These are phyloP conservation scores for Choiromyces venosus DNA, from an alignment of 495 filamentous ascomycete species.

Conservation along the genomic window DNA sequence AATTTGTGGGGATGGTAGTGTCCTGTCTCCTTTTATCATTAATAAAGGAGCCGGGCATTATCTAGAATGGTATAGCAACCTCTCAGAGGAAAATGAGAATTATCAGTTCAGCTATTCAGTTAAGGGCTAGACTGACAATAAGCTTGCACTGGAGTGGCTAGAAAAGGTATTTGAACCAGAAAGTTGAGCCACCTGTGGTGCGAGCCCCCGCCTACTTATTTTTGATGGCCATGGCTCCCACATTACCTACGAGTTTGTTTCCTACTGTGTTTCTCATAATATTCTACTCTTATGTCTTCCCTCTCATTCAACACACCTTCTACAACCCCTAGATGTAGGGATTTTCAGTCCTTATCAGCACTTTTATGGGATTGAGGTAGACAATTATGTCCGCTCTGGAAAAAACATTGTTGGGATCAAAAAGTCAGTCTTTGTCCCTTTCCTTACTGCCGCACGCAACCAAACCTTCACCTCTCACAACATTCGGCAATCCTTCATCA, in stretches of 20 bases:
- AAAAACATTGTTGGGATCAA: not conserved
- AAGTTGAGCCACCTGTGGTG: too few species aligned
- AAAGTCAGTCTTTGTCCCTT: conserved; percentile 9
- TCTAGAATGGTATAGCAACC: conserved; percentile 3
- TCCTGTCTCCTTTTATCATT: conserved; percentile 11
- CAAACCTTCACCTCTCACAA: too few species aligned
- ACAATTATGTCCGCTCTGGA: conserved; percentile 1
- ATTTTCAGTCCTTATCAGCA: conserved; percentile 5
- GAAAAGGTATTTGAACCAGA: not conserved
- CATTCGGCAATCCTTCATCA: too few species aligned
- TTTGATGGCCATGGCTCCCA: conserved; percentile 17
- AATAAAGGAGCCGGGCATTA: conserved; percentile 10
- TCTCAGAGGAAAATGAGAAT: too few species aligned
- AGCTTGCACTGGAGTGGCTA: not conserved
- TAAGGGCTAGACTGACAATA: not conserved
- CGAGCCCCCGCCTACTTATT: conserved; percentile 7
- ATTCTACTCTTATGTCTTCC: not conserved
- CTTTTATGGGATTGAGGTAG: conserved; percentile 5
- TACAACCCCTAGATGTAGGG: conserved; percentile 11
- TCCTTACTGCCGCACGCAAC: too few species aligned
- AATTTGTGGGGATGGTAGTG: conserved; percentile 9
- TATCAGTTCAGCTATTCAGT: not conserved
- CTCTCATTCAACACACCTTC: conserved; percentile 6
- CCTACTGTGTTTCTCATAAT: conserved; percentile 7
- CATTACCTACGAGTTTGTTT: conserved; percentile 6